Conservation (phyloP, 805 yeast species). For the Yamadazyma takamatsuzukensis region DNA sequence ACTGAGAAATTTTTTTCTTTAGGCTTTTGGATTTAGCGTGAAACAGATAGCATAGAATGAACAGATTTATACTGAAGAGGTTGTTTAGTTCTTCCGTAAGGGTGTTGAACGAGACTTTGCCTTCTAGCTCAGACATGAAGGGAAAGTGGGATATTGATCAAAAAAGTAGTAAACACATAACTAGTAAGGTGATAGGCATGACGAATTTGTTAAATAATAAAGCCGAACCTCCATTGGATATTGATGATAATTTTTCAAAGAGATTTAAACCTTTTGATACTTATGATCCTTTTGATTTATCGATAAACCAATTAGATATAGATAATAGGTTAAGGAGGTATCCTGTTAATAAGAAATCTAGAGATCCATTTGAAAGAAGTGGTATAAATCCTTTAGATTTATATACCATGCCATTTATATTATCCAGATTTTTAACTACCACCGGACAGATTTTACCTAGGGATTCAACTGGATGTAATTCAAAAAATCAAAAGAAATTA, state of each 20-base stretch:
- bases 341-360: slow-evolving; percentile 15
- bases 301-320: slow-evolving; percentile 52
- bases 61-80: too few species aligned
- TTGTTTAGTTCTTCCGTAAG: too few species aligned
- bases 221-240: slow-evolving; percentile 31
- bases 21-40: too few species aligned
- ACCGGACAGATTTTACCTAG: slow-evolving; percentile 79
- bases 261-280: slow-evolving; percentile 49
- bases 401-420: slow-evolving; percentile 66
- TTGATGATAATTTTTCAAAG: slow-evolving; percentile 34
- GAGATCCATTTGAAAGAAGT: slow-evolving; percentile 42
- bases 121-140: slow-evolving; percentile 32
- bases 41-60: too few species aligned
- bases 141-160: slow-evolving; percentile 25
- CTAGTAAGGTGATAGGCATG: slow-evolving; percentile 31
- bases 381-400: slow-evolving; percentile 67
- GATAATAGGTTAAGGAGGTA: slow-evolving; percentile 34
- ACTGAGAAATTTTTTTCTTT: too few species aligned
- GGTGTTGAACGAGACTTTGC: too few species aligned
- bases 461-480: slow-evolving; percentile 63
- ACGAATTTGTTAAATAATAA: slow-evolving; percentile 28
- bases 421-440: slow-evolving; percentile 61
- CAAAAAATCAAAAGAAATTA: slow-evolving; percentile 64
- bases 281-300: slow-evolving; percentile 82
- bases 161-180: slow-evolving; percentile 13